Evolutionary conservation across 768 basidiomycete genomes (phyloP).

Genomic region (Boletus eberwhitei): DNA sequence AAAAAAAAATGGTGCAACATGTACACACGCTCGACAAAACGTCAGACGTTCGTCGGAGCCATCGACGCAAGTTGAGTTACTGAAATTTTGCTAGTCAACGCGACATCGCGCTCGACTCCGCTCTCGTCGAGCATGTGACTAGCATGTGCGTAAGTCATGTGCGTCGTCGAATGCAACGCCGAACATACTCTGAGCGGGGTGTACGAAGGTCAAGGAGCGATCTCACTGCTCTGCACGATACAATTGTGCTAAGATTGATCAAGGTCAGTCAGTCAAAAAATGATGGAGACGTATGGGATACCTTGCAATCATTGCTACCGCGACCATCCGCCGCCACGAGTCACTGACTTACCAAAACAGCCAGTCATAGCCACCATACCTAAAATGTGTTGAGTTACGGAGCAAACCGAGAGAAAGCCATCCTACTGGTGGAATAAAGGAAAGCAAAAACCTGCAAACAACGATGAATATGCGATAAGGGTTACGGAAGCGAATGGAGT

Average conservation of each 20-base stretch:
- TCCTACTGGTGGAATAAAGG: constrained; percentile 2
- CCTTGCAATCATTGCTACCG: neutral
- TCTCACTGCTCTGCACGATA: neutral
- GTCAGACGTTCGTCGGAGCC: neutral
- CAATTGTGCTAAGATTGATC: neutral
- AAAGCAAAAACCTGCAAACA: constrained; percentile 9
- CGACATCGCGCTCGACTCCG: neutral
- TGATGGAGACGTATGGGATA: neutral
- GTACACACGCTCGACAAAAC: neutral
- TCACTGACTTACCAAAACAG: neutral
- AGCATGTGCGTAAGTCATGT: neutral
- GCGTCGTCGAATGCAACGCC: neutral
- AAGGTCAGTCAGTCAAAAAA: too few species aligned
- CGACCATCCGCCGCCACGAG: neutral
- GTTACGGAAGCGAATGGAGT: neutral
- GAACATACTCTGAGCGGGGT: neutral
- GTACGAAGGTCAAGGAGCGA: neutral
- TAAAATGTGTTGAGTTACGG: neutral
- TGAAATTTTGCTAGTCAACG: neutral
- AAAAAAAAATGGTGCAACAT: neutral
- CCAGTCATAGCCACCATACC: constrained; percentile 2
- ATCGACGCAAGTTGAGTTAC: neutral
- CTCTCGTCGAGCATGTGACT: neutral
- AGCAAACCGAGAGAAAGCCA: neutral
- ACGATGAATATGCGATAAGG: neutral